Evolutionary conservation across 2,329 filamentous ascomycete species (phyloP).

Genomic region (Paraphaeosphaeria minitans): DNA sequence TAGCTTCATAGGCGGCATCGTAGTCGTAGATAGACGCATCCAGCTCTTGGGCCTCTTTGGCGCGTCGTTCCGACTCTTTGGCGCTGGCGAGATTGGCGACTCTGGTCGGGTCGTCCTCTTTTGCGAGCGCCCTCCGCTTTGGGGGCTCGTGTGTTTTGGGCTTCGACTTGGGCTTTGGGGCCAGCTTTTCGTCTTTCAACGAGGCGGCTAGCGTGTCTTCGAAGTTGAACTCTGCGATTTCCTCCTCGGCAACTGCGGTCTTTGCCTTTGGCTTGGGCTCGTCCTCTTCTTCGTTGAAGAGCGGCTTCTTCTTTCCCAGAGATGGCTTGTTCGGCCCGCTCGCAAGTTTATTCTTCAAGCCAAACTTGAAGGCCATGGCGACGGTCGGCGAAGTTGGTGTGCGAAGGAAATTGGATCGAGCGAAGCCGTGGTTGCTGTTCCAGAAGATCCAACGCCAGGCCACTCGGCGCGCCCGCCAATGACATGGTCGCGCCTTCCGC

Average conservation of each 20-base stretch:
- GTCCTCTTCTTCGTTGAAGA: slow-evolving; percentile 63
- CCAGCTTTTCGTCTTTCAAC: slow-evolving; percentile 24
- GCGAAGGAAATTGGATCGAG: not conserved
- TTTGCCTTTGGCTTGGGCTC: slow-evolving; percentile 46
- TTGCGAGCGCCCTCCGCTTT: slow-evolving; percentile 44
- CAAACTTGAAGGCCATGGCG: slow-evolving; percentile 56
- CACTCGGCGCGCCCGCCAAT: slow-evolving; percentile 27
- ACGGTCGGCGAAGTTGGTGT: slow-evolving; percentile 7
- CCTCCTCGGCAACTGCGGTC: slow-evolving; percentile 53
- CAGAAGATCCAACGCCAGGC: slow-evolving; percentile 26
- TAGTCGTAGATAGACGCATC: slow-evolving; percentile 85
- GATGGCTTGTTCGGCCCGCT: slow-evolving; percentile 26
- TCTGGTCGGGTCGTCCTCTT: slow-evolving; percentile 41
- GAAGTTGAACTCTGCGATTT: slow-evolving; percentile 64
- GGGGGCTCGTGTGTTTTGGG: slow-evolving; percentile 38
- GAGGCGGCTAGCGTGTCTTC: slow-evolving; percentile 53
- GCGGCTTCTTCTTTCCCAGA: slow-evolving; percentile 35
- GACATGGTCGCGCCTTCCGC: slow-evolving; percentile 32
- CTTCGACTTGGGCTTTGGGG: slow-evolving; percentile 41
- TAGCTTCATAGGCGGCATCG: slow-evolving; percentile 78
- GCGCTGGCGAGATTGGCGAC: slow-evolving; percentile 70
- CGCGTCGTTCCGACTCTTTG: slow-evolving; percentile 66
- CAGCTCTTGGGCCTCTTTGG: slow-evolving; percentile 66
- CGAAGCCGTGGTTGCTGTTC: slow-evolving; percentile 2
- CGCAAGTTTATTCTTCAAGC: slow-evolving; percentile 64